These are phyloP conservation scores for Phlyctochytrium bullatum DNA, from an alignment of 192 early-diverging fungal species.

Conservation along the genomic window DNA sequence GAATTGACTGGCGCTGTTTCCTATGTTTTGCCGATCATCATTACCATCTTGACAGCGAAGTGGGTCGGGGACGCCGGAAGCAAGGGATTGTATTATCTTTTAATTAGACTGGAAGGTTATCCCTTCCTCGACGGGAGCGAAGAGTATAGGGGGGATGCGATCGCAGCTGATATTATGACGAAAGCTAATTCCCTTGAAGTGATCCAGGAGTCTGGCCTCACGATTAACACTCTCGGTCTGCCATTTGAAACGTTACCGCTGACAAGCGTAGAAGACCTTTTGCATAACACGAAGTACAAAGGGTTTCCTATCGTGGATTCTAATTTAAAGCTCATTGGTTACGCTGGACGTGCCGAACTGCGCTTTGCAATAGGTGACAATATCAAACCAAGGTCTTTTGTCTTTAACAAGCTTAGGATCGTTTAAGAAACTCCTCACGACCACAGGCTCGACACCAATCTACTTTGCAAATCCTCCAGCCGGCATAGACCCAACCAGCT, in stretches of 20 bases:
- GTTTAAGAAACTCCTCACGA: slow-evolving; percentile 2
- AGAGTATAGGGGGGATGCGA: slow-evolving; percentile 29
- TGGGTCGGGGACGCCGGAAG: slow-evolving; percentile 72
- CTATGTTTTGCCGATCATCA: slow-evolving; percentile 68
- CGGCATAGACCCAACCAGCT: not conserved
- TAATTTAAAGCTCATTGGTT: slow-evolving; percentile 60
- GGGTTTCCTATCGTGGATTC: slow-evolving; percentile 49
- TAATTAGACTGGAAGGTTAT: slow-evolving; percentile 52
- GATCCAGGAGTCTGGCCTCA: slow-evolving; percentile 29
- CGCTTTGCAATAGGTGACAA: slow-evolving; percentile 57
- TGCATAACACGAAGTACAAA: slow-evolving; percentile 47
- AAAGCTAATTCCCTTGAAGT: slow-evolving; percentile 30
- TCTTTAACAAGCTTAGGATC: slow-evolving; percentile 1
- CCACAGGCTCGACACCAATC: not conserved
- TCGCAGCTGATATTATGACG: slow-evolving; percentile 41
- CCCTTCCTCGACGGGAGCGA: slow-evolving; percentile 50
- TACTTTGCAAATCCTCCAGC: slow-evolving; percentile 1
- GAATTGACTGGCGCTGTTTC: slow-evolving; percentile 94
- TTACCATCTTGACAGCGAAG: slow-evolving; percentile 55
- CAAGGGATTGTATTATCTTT: slow-evolving; percentile 67
- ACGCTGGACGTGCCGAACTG: slow-evolving; percentile 77
- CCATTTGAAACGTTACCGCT: too few relatives aligned
- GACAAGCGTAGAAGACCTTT: slow-evolving; percentile 36
- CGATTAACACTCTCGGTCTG: slow-evolving; percentile 47
- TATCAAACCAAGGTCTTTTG: too few relatives aligned